These are phyloP conservation scores for Penicillium sp. DNA, from an alignment of 2,329 filamentous ascomycete genomes.

Conservation along the genomic window DNA sequence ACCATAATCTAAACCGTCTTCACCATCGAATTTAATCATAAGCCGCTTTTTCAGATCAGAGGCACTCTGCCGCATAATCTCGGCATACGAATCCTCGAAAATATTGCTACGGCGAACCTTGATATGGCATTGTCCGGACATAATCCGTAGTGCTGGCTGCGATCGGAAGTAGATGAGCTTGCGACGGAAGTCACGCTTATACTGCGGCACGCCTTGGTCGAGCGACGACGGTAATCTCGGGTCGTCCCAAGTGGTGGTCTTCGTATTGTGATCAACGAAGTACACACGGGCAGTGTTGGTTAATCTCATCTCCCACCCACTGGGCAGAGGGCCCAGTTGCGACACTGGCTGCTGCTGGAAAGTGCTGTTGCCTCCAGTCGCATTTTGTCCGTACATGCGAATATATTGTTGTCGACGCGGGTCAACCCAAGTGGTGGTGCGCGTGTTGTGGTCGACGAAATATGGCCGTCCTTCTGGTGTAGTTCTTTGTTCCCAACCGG, in stretches of 20 bases:
- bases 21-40: constrained; percentile 99
- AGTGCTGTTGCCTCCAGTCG: constrained; percentile 66
- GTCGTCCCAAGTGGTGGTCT: constrained; percentile 99
- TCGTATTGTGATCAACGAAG: constrained; percentile 99
- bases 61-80: constrained; percentile 94
- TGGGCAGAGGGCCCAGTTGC: constrained; percentile 88
- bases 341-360: constrained; percentile 98
- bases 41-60: constrained; percentile 95
- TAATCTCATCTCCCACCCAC: constrained; percentile 98
- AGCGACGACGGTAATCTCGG: constrained; percentile 90
- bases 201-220: constrained; percentile 97
- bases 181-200: constrained; percentile 96
- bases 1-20: constrained; percentile 96
- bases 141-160: constrained; percentile 89
- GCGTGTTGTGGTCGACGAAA: constrained; percentile 97
- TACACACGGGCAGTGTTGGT: constrained; percentile 98
- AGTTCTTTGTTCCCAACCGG: constrained; percentile 93
- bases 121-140: constrained; percentile 95
- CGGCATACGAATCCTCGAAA: constrained; percentile 97
- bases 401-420: constrained; percentile 97
- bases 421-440: constrained; percentile 98
- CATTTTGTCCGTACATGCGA: constrained; percentile 92
- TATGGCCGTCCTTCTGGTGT: constrained; percentile 93
- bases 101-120: constrained; percentile 96
- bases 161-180: constrained; percentile 99